Base-by-base conservation (phyloP, 345 rosid genomes). In the Linum tenue region DNA sequence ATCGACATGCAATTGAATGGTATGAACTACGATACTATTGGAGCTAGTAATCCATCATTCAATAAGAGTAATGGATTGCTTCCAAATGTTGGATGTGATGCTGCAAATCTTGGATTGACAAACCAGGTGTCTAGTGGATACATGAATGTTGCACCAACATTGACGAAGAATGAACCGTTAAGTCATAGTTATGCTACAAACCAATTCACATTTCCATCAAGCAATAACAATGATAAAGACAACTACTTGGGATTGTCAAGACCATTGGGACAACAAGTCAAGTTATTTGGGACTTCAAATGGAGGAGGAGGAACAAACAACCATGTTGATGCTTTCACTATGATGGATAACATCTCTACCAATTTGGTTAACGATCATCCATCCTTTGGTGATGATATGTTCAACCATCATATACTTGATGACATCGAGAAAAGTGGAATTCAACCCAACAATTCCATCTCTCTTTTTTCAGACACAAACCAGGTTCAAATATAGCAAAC, bases 1-100 rank as follows among this genome's bases (percentile, higher is more conserved):
- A 65, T 68, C 14, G 72, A 67, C 55, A 55, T 65, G 3, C 65
- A 69, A 12, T 51, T 72, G 41, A 62, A 31, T 35, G 5, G 60
- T 50, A 37, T 39, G 5, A 67, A 70, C 9, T 15, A 48, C 14
- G 67, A 55, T 41, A 62, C 63, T 17, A 1, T 39, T 4, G 70
- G 68, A 63, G 12, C 37, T 37, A 65, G 74, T 12, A 67, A 48
- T 31, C 3, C n/a, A 51, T 36, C 7, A 15, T n/a, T 60, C 53
- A 37, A 55, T 37, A 17, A 55, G 35, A 44, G 6, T 59, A 4
- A 9, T 44, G 51, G 10, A 44, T 43, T 7, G 4, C 5, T 37
- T 10, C 56, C 65, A n/a, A 53, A 11, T 40, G 44, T 42, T 10
- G 3, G 22, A 2, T 48, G 38, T 22, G 12, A 9, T 22, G 42